Conservation (phyloP, 2,329 filamentous ascomycete genomes). For the Penicillium janthinellum region DNA sequence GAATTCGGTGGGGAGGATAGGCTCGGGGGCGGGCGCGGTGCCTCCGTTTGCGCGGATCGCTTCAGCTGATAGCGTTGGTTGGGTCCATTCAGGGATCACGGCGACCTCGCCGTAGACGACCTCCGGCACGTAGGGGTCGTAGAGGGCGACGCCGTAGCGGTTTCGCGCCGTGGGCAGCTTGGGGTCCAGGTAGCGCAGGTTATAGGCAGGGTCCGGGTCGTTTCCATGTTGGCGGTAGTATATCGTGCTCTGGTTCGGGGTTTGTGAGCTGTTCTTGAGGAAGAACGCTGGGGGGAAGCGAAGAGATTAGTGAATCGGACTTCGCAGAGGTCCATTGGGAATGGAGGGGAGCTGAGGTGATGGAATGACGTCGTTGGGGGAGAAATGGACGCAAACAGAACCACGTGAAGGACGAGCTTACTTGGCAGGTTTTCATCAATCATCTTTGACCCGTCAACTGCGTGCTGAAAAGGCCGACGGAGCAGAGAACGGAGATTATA, state of each 20-base stretch:
- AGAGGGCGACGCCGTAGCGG: conserved; percentile 82
- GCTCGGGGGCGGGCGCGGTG: conserved; percentile 64
- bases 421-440: conserved; percentile 92
- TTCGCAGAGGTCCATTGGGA: background rate
- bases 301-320: background rate
- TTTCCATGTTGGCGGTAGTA: conserved; percentile 70
- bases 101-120: conserved; percentile 86
- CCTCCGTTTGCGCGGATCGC: conserved; percentile 73
- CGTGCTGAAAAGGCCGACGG: background rate
- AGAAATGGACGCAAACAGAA: background rate
- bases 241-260: conserved; percentile 40
- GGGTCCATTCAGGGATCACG: conserved; percentile 81
- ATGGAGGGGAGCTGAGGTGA: background rate
- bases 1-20: conserved; percentile 76
- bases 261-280: conserved; percentile 54
- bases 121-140: conserved; percentile 77
- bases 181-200: conserved; percentile 75
- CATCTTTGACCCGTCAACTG: conserved; percentile 56
- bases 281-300: conserved; percentile 55
- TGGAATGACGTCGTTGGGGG: conserved; percentile 19
- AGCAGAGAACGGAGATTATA: conserved; percentile 11
- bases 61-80: conserved; percentile 77
- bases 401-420: conserved; percentile 29
- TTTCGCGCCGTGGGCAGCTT: conserved; percentile 70
- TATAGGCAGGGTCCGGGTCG: conserved; percentile 77